phyloP scores from a whole-genome alignment of 1,284 basidiomycete species.

The Clitocybe nebularis region DNA sequence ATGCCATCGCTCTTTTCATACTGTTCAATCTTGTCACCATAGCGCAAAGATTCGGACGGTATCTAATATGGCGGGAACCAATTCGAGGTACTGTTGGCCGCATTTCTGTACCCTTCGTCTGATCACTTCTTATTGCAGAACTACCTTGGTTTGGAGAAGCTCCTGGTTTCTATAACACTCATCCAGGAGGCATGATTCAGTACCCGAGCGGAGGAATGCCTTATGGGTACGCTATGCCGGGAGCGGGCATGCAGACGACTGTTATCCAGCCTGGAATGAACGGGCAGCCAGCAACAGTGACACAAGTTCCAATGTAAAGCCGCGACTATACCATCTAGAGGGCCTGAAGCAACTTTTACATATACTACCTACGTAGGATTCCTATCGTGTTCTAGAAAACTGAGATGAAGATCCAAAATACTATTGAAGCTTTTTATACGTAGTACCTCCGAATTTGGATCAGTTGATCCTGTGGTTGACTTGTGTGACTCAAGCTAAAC shows the following conservation, averaged over 20 bases:
- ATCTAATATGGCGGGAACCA: constrained; percentile 37
- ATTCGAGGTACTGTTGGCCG: constrained; percentile 34
- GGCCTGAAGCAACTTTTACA: too few species aligned
- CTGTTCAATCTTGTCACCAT: constrained; percentile 33
- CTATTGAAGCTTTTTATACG: too few species aligned
- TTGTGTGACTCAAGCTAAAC: too few species aligned
- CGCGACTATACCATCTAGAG: neutral
- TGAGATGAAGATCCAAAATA: too few species aligned
- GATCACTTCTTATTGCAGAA: constrained; percentile 24
- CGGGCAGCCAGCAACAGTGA: constrained; percentile 58
- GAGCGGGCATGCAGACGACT: constrained; percentile 44
- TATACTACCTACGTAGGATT: too few species aligned
- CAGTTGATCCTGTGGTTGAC: too few species aligned
- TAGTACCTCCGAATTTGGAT: too few species aligned
- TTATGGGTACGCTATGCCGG: constrained; percentile 23
- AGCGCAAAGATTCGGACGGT: constrained; percentile 38
- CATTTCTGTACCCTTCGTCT: neutral
- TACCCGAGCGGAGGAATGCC: constrained; percentile 26
- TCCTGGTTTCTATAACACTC: constrained; percentile 44
- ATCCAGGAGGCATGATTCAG: constrained; percentile 22
- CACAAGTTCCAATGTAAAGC: constrained; percentile 43
- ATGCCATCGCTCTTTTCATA: constrained; percentile 39
- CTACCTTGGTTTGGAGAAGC: constrained; percentile 48
- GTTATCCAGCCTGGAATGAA: constrained; percentile 64
- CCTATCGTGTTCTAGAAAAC: too few species aligned